These are phyloP conservation scores for Aspergillus amoenus DNA, from an alignment of 2,329 filamentous ascomycete genomes.

Conservation along the genomic window DNA sequence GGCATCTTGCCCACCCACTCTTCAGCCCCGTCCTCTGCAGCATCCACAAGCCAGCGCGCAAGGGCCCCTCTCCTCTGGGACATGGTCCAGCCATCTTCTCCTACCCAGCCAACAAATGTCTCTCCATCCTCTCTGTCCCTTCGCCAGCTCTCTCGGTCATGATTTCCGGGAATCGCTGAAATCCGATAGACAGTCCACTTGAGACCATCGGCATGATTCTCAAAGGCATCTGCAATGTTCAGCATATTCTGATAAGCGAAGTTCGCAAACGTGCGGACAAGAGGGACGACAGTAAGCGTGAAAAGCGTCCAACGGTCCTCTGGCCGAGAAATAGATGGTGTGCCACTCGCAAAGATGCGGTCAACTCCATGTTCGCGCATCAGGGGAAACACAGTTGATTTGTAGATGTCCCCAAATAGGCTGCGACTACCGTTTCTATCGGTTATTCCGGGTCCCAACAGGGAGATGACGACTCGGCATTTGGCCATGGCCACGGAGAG, in stretches of 20 bases:
- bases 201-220: neutral
- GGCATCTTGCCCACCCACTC: conserved; percentile 7
- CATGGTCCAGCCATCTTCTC: neutral
- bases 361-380: conserved; percentile 1
- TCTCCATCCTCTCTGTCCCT: conserved; percentile 3
- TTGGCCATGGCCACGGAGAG: conserved; percentile 1
- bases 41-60: conserved; percentile 5
- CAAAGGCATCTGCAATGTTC: neutral
- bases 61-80: neutral
- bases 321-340: neutral
- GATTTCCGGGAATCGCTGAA: neutral
- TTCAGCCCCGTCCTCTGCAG: neutral
- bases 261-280: neutral
- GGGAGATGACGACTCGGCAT: neutral
- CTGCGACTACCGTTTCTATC: neutral
- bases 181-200: conserved; percentile 4
- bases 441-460: neutral
- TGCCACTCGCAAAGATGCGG: conserved; percentile 1
- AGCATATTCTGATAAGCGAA: neutral
- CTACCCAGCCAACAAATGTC: neutral
- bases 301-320: neutral
- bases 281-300: neutral
- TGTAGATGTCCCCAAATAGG: neutral
- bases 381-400: neutral
- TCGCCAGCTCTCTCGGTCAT: conserved; percentile 1